These are phyloP conservation scores for Calonectria hawksworthii DNA, from an alignment of 2,329 filamentous ascomycete species.

Conservation along the genomic window DNA sequence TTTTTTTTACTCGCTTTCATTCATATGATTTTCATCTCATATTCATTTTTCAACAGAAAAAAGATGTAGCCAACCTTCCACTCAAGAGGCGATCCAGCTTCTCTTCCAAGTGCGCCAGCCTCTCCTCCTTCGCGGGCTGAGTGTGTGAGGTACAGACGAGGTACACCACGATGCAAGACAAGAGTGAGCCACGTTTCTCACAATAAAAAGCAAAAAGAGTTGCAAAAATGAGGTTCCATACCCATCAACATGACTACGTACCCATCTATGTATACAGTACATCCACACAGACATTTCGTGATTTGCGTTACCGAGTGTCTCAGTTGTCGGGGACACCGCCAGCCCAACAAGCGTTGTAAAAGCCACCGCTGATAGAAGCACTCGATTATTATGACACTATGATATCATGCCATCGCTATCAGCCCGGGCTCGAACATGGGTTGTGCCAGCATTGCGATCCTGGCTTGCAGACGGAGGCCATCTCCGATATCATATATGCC, in stretches of 20 bases:
- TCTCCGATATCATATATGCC: conserved; percentile 2
- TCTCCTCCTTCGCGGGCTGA: conserved; percentile 44
- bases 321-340: conserved; percentile 5
- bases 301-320: background rate
- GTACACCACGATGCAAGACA: conserved; percentile 1
- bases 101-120: conserved; percentile 65
- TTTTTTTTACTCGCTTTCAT: background rate
- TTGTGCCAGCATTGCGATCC: background rate
- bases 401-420: conserved; percentile 2
- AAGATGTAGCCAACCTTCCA: conserved; percentile 51
- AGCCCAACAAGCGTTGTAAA: background rate
- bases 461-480: background rate
- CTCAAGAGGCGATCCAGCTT: conserved; percentile 65
- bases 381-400: conserved; percentile 9
- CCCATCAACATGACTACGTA: background rate
- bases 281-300: background rate
- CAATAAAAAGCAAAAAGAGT: background rate
- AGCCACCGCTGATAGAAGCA: conserved; percentile 1
- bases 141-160: background rate
- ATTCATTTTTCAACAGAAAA: background rate
- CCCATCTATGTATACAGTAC: conserved; percentile 1
- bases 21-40: background rate
- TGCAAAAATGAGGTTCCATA: background rate
- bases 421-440: background rate
- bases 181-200: background rate